These are phyloP conservation scores for Mucor piriformis DNA, from an alignment of 371 early-diverging fungal genomes.

Conservation along the genomic window DNA sequence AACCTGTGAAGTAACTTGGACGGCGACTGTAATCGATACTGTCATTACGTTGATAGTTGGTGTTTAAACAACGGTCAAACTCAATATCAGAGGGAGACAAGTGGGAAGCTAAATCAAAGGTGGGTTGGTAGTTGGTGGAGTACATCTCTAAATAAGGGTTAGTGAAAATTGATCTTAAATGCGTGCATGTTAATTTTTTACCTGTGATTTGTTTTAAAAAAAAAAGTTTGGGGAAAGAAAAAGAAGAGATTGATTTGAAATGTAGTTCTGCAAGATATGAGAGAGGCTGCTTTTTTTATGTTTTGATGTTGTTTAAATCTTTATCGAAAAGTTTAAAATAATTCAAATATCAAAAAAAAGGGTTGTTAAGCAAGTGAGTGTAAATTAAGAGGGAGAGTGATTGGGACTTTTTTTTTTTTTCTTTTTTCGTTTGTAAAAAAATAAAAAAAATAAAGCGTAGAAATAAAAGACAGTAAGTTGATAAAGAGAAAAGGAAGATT, in stretches of 20 bases:
- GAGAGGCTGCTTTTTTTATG: constrained; percentile 1
- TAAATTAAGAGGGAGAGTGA: constrained; percentile 17
- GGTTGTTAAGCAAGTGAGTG: constrained; percentile 14
- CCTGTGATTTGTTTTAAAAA: background rate
- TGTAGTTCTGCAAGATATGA: background rate
- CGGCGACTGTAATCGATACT: constrained; percentile 35
- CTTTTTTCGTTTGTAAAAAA: background rate
- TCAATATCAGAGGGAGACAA: constrained; percentile 15
- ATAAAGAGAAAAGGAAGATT: background rate
- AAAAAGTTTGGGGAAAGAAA: background rate
- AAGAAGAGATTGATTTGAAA: constrained; percentile 13
- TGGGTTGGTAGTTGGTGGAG: constrained; percentile 14
- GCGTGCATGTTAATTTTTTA: background rate
- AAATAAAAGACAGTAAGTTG: constrained; percentile 4
- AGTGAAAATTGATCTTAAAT: background rate
- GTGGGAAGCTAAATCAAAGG: constrained; percentile 20
- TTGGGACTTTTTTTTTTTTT: constrained; percentile 11
- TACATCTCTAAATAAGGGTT: constrained; percentile 1
- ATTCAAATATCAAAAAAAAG: constrained; percentile 12
- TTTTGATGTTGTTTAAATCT: constrained; percentile 17
- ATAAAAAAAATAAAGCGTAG: constrained; percentile 8
- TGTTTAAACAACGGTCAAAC: constrained; percentile 20
- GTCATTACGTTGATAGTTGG: constrained; percentile 23
- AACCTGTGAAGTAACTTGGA: constrained; percentile 33
- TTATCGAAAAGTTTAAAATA: constrained; percentile 29